Evolutionary conservation across 768 basidiomycete species (phyloP), one percentile per base, ranked within the genome.

Genomic region (Termitomyces sp.): DNA sequence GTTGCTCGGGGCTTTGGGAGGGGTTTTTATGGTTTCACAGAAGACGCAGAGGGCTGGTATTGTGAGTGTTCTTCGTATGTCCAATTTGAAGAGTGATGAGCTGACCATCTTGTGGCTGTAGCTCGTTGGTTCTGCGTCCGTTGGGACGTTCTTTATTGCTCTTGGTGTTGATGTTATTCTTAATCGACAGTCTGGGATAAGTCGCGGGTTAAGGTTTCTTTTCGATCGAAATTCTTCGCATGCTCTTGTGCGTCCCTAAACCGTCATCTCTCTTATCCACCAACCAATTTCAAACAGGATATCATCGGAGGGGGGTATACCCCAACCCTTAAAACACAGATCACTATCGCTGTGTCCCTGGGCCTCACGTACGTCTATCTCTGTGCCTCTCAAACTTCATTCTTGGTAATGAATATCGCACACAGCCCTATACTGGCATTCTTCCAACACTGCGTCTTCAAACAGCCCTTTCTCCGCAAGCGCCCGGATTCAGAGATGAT

Each of bases 191-290:
- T 69, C 72, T 5, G 88, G 87, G 5, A 78, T 87, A 76, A 85
- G 86, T 62, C 72, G 79, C 22, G 87, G 87, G 2, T 74, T 89
- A 32, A 78, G 88, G 22, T 82, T 77, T 63, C 74, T 89, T 14
- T 78, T 88, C 58, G 88, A 89, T 65, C 74, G 82, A 44, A 89
- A 89, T 62, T 64, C 73, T 10, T 76, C 80, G 27, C 87, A 89
- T 70, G 67, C 74, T 52, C 72, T 77, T 57, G 85, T 87, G 59
- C 57, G 82, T 71, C 10, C 6, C 16, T 3, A 4, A 33, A 13
- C 53, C 57, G 16, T 48, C 20, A 55, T 42, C 22, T 50, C 52
- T n/a, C 27, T 48, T 9, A 30, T 26, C 34, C 26, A 18, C 37
- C 33, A 47, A 48, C 58, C 22, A 59, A 51, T 26, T 48, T 48